These are phyloP conservation scores for Fusarium pseudocircinatum DNA, from an alignment of 2,329 filamentous ascomycete genomes.

Conservation along the genomic window DNA sequence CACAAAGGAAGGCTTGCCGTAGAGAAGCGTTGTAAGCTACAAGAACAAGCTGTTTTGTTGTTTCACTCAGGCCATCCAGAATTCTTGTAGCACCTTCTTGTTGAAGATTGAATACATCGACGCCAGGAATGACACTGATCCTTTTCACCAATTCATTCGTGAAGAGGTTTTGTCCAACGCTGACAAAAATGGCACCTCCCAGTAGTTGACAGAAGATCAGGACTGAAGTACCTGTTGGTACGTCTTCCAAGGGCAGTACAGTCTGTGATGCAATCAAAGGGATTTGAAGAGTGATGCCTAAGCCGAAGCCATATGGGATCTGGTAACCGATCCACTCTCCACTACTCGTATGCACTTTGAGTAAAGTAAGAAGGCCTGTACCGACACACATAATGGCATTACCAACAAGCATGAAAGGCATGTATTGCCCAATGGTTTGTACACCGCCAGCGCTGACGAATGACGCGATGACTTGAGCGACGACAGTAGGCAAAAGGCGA, in stretches of 20 bases:
- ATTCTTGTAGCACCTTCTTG: neutral
- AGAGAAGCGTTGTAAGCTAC: neutral
- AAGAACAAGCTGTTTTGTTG: neutral
- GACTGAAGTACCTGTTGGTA: constrained; percentile 54
- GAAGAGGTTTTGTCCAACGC: constrained; percentile 23
- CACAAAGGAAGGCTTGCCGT: neutral
- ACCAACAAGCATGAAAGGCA: constrained; percentile 31
- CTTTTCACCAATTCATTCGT: constrained; percentile 7
- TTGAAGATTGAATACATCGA: neutral
- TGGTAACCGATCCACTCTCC: constrained; percentile 57
- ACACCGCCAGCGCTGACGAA: constrained; percentile 12
- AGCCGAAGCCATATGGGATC: constrained; percentile 53
- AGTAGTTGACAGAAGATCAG: constrained; percentile 59
- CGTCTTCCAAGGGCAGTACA: constrained; percentile 52
- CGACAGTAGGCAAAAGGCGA: neutral
- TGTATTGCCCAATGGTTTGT: constrained; percentile 19
- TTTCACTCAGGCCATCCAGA: neutral
- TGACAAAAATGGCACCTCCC: constrained; percentile 46
- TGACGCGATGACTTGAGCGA: constrained; percentile 10
- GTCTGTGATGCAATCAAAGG: constrained; percentile 55
- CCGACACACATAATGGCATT: constrained; percentile 21
- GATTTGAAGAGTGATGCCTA: constrained; percentile 55
- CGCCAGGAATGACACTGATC: neutral
- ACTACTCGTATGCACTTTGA: constrained; percentile 45
- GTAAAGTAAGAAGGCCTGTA: neutral